Percentiles rank a stretch among this genome's conserved stretches.
These are phyloP conservation scores for Dactylonectria macrodidyma DNA, from an alignment of 2,329 filamentous ascomycete genomes.

Conservation along the genomic window DNA sequence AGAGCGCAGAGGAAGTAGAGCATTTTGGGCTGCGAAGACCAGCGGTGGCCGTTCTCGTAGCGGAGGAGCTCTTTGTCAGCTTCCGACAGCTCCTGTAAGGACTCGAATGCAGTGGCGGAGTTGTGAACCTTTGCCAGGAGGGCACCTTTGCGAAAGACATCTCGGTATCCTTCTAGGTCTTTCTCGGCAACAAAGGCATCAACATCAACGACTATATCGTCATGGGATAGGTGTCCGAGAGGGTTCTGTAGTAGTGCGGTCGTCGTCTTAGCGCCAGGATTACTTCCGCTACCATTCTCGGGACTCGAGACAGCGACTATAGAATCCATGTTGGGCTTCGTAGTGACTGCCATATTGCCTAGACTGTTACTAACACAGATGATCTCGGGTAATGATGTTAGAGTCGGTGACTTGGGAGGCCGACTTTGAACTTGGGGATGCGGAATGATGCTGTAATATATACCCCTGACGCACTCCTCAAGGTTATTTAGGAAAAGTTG, in stretches of 20 bases:
- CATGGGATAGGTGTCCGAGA: constrained; percentile 35
- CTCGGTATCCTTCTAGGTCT: constrained; percentile 62
- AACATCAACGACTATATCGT: constrained; percentile 38
- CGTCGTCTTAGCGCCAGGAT: neutral
- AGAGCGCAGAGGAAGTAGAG: constrained; percentile 62
- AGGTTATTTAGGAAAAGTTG: neutral
- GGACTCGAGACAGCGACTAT: constrained; percentile 2
- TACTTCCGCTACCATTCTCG: neutral
- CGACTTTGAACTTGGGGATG: neutral
- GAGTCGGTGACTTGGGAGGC: neutral
- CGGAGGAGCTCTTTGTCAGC: constrained; percentile 53
- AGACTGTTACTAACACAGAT: neutral
- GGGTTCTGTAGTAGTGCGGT: constrained; percentile 41
- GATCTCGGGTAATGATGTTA: neutral
- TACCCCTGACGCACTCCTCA: neutral
- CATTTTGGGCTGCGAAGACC: constrained; percentile 62
- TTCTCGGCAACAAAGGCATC: constrained; percentile 45
- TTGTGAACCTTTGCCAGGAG: constrained; percentile 52
- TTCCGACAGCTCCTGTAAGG: constrained; percentile 47
- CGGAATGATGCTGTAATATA: neutral
- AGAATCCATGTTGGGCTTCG: constrained; percentile 14
- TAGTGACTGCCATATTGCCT: constrained; percentile 14
- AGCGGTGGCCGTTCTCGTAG: constrained; percentile 70
- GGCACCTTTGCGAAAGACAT: constrained; percentile 55
- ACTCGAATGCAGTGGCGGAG: constrained; percentile 46